Evolutionary conservation across 2,329 filamentous ascomycete species (phyloP).

Genomic region (Fusarium transvaalense): DNA sequence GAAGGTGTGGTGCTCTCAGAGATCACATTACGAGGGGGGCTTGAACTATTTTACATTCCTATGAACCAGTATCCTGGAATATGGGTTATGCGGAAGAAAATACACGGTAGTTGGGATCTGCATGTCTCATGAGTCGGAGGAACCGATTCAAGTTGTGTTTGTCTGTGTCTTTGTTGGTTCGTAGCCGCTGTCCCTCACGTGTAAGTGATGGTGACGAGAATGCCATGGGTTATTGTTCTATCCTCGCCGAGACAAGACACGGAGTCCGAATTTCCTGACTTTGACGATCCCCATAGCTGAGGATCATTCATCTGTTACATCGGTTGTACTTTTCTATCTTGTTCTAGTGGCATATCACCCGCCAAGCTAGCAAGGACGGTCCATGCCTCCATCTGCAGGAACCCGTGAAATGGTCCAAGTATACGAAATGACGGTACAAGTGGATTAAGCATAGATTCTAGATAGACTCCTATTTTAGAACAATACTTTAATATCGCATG

Average conservation of each 20-base stretch:
- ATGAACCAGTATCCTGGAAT: constrained; percentile 21
- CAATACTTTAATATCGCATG: not conserved
- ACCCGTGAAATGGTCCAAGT: constrained; percentile 2
- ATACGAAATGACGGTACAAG: not conserved
- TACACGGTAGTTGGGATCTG: not conserved
- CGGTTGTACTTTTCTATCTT: not conserved
- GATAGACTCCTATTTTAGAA: not conserved
- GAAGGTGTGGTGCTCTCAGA: constrained; percentile 19
- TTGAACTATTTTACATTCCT: constrained; percentile 29
- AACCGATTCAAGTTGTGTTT: not conserved
- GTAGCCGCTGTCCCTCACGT: not conserved
- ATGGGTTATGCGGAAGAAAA: constrained; percentile 5
- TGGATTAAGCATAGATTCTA: not conserved
- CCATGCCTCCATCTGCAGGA: not conserved
- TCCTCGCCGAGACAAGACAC: constrained; percentile 1
- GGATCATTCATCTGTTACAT: not conserved
- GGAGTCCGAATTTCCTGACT: not conserved
- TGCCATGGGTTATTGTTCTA: constrained; percentile 6
- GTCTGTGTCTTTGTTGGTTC: not conserved
- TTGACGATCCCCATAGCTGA: not conserved
- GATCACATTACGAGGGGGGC: constrained; percentile 5
- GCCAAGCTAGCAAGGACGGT: not conserved
- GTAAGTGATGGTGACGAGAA: not conserved
- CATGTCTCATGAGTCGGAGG: constrained; percentile 22
- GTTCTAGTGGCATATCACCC: not conserved